Evolutionary conservation across 78 protist species (phyloP), one percentile per base, ranked within the genome.

Genomic region (Reticulomyxa filosa): DNA sequence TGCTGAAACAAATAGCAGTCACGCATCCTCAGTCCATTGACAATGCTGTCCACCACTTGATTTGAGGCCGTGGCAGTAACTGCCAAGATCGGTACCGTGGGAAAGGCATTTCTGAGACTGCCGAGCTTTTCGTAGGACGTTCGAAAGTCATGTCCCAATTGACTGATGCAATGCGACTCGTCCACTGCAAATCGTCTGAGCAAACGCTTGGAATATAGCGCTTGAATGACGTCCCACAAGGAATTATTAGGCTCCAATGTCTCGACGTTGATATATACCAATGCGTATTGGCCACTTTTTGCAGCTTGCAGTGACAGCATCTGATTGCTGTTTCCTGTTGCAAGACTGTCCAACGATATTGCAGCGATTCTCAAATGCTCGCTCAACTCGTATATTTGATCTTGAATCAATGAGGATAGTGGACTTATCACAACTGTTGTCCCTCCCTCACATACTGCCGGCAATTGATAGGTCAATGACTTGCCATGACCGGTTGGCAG

Each of bases 401-500:
- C 80, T 6, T 74, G 52, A 46, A 79, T 79, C 33, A 79, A 72
- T 20, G 83, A 55, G 23, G 74, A 4, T 3, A 74, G 77, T n/a
- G 84, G 84, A 25, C 70, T 59, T 10, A 75, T 33, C 38, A 79
- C 77, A 3, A 74, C 35, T 1, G 81, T 70, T 20, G 75, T 34
- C 23, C 78, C 78, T 30, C 6, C 27, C 22, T 56, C 32, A 25
- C 68, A 22, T 0, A 74, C n/a, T 17, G 81, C 73, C 25, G 81
- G 82, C 0, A 79, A 73, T 34, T 69, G 76, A 46, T 50, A 79
- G 38, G 70, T 36, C 0, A 79, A 67, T 2, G 68, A 46, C 46
- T 80, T 80, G 37, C 84, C 84, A 20, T 68, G 78, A 2, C 83
- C 83, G 20, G 83, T 77, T 4, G 82, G 78, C 70, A 72, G 26